A percentile compares a stretch with the other conserved stretches of the same genome.
phyloP scores from a whole-genome alignment of 192 early-diverging fungal species.

The Backusella psychrophila region DNA sequence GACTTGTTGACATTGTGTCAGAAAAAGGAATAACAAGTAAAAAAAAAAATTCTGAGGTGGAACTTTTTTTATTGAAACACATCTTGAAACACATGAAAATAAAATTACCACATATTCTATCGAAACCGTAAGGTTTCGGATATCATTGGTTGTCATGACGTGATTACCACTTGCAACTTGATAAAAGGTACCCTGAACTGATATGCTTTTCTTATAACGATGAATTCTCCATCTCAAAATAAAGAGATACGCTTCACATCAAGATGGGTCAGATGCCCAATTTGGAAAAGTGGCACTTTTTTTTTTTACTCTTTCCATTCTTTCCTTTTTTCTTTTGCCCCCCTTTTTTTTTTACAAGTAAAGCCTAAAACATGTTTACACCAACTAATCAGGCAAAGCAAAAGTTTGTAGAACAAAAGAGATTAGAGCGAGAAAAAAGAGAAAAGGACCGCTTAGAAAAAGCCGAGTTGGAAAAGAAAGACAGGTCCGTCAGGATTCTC shows the following conservation, averaged over 20 bases:
- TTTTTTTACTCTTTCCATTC: neutral
- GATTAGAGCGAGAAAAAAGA: slow-evolving; percentile 24
- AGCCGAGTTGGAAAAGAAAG: neutral
- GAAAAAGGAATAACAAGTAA: neutral
- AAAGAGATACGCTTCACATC: no score
- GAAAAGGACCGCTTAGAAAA: slow-evolving; percentile 20
- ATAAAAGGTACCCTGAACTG: no score
- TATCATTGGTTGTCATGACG: neutral
- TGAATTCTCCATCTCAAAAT: no score
- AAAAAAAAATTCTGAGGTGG: neutral
- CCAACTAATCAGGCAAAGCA: slow-evolving; percentile 2
- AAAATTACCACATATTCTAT: neutral
- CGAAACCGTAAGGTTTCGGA: neutral
- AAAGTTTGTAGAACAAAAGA: slow-evolving; percentile 21
- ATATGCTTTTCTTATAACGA: no score
- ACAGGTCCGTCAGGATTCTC: slow-evolving; percentile 3
- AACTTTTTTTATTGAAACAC: no score
- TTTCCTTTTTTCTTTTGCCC: neutral
- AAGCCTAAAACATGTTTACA: slow-evolving; percentile 18
- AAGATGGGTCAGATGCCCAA: neutral
- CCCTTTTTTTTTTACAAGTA: neutral
- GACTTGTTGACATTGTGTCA: slow-evolving; percentile 8
- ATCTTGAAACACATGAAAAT: no score
- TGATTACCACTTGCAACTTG: no score
- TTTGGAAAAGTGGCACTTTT: neutral